Percentiles rank a stretch among this genome's conserved stretches.
Conservation (phyloP, 495 filamentous ascomycete species). For the Penicillium salamii region DNA sequence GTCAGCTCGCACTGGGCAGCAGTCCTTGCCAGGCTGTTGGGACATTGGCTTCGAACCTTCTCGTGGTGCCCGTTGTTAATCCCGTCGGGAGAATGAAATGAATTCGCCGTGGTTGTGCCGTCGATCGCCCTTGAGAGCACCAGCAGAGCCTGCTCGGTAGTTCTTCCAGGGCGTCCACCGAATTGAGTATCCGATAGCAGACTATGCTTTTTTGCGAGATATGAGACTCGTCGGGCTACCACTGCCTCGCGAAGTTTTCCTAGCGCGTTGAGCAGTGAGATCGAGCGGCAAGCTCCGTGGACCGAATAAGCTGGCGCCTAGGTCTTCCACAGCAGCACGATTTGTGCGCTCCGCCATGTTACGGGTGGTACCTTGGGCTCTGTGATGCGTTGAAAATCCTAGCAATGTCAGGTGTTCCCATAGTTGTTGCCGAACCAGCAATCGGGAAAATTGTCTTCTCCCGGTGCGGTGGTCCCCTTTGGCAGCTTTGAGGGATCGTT, state of each 20-base stretch:
- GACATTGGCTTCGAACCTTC: no score
- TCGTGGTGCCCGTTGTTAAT: no score
- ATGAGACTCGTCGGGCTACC: conserved; percentile 19
- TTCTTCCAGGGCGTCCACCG: conserved; percentile 13
- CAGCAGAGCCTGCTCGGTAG: conserved; percentile 17
- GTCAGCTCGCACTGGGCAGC: no score
- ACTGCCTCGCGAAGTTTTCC: conserved; percentile 22
- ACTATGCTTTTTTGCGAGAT: conserved; percentile 14
- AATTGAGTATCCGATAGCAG: conserved; percentile 21
- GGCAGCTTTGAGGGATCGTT: conserved; percentile 3
- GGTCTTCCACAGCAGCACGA: conserved; percentile 19
- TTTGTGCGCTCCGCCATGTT: conserved; percentile 11
- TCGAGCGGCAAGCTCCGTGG: conserved; percentile 14
- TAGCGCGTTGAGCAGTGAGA: conserved; percentile 21
- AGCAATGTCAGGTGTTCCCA: conserved; percentile 14
- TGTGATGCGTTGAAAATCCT: conserved; percentile 15
- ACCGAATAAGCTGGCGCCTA: conserved; percentile 14
- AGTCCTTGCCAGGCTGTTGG: no score
- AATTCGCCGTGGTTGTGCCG: no score
- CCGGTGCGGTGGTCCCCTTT: conserved; percentile 15
- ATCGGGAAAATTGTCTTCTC: conserved; percentile 15
- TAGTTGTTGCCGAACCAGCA: conserved; percentile 15
- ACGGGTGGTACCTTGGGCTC: conserved; percentile 16
- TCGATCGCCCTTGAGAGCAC: conserved; percentile 17
- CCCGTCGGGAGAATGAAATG: no score